Base-by-base conservation (phyloP, 2,329 filamentous ascomycete species). In the Claviceps pazoutovae region DNA sequence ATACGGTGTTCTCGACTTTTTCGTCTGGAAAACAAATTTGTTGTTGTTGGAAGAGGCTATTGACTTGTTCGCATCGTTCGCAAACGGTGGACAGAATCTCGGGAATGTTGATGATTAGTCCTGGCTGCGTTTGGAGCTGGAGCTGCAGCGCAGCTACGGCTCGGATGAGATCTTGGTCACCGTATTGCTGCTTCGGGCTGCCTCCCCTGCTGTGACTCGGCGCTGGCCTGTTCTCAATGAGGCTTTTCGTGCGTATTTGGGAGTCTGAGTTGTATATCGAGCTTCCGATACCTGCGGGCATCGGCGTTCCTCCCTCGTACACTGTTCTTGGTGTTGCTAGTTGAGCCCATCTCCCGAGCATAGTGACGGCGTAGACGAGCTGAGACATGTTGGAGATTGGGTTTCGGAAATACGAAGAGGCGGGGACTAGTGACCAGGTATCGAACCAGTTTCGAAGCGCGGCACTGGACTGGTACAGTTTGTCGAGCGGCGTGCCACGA, bases 331-430 rank as follows among this genome's bases (percentile, higher is more conserved):
- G 68, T 0, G 67, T 68, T 0, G 71, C 64, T 0, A 76, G 64
- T 44, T 73, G 74, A 5, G 72, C 70, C 74, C 74, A 78, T 6
- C 74, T 68, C 1, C 72, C 69, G 0, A 78, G 64, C 67, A 76
- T 74, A 4, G 68, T 72, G 43, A 75, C 61, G n/a, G 68, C 71
- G 50, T 76, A 74, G 3, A 77, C 68, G 0, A 78, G 61, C 50
- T 78, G 72, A 1, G 69, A 61, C 37, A 67, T 72, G 0, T 69
- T 58, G 0, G 70, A 63, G 8, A 76, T 70, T 0, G 76, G 73
- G 23, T 76, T 63, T 34, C 68, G 65, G 52, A 71, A 70, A 51
- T 74, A 76, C 3, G 66, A 61, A 0, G 61, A 56, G 0, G 69
- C 61, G 0, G 76, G 70, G 0, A 79, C 60, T 0, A 65, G 59